Conservation (phyloP, 2,329 filamentous ascomycete genomes). For the Colletotrichum caudatum region DNA sequence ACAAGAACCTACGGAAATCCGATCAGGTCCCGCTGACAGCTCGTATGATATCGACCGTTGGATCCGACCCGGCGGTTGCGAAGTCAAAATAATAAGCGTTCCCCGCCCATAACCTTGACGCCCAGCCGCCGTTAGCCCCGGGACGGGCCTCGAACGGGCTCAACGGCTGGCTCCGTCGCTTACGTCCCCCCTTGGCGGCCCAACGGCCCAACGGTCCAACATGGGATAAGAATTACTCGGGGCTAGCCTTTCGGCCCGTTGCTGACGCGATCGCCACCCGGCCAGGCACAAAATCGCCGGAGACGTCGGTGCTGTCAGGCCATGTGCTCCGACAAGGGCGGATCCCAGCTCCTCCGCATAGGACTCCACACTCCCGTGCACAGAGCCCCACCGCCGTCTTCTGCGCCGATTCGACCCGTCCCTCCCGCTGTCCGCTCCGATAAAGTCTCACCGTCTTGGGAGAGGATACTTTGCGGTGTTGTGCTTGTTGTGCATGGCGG, state of each 20-base stretch:
- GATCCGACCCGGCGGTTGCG: conserved; percentile 23
- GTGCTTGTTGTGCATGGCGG: too few relatives aligned
- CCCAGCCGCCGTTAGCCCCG: conserved; percentile 29
- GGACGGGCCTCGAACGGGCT: conserved; percentile 17
- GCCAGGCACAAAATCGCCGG: background rate
- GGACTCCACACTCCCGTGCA: background rate
- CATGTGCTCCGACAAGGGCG: background rate
- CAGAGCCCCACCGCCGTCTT: conserved; percentile 7
- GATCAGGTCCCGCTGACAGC: background rate
- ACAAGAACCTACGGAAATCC: too few relatives aligned
- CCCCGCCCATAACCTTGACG: conserved; percentile 22
- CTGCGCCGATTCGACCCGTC: conserved; percentile 10
- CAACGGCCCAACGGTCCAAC: conserved; percentile 14
- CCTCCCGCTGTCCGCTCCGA: background rate
- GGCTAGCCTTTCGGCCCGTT: background rate
- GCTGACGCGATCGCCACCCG: conserved; percentile 21
- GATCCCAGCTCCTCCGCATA: conserved; percentile 13
- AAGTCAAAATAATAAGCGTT: conserved; percentile 21
- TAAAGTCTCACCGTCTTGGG: background rate
- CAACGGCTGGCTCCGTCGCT: background rate
- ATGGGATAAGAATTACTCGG: conserved; percentile 9
- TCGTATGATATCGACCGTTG: conserved; percentile 1
- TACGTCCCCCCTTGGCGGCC: background rate
- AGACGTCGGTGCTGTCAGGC: background rate
- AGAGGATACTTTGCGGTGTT: background rate